Evolutionary conservation across 495 filamentous ascomycete genomes (phyloP).

Genomic region (Aspergillus heteromorphus): DNA sequence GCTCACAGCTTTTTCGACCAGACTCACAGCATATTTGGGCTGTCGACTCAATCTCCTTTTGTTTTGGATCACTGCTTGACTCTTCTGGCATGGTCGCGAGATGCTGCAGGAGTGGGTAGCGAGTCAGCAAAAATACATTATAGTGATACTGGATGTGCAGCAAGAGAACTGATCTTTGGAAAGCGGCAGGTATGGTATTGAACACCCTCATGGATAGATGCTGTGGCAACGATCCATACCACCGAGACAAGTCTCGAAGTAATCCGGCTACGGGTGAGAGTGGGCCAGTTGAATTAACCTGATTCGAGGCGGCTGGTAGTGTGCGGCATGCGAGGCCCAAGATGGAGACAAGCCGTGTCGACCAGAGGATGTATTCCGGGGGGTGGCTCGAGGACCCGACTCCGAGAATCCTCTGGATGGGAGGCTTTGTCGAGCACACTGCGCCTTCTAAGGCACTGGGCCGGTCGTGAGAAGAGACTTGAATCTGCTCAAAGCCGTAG

Average conservation of each 20-base stretch:
- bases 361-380: background rate
- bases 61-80: background rate
- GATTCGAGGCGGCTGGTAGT: background rate
- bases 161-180: background rate
- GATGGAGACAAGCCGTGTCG: background rate
- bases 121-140: background rate
- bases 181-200: background rate
- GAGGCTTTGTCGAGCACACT: background rate
- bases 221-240: background rate
- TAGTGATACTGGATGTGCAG: background rate
- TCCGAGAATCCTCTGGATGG: background rate
- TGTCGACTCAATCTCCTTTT: background rate
- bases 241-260: background rate
- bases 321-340: background rate
- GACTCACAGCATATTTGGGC: background rate
- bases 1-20: background rate
- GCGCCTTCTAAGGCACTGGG: background rate
- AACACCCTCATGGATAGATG: background rate
- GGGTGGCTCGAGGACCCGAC: background rate
- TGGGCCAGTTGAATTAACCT: background rate
- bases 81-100: background rate
- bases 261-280: background rate
- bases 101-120: background rate
- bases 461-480: background rate
- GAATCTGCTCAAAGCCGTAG: background rate